A percentile compares a stretch with the other conserved stretches of the same genome.
Conservation (phyloP, 208 protist species). For the Wallacemonas rigidus region DNA sequence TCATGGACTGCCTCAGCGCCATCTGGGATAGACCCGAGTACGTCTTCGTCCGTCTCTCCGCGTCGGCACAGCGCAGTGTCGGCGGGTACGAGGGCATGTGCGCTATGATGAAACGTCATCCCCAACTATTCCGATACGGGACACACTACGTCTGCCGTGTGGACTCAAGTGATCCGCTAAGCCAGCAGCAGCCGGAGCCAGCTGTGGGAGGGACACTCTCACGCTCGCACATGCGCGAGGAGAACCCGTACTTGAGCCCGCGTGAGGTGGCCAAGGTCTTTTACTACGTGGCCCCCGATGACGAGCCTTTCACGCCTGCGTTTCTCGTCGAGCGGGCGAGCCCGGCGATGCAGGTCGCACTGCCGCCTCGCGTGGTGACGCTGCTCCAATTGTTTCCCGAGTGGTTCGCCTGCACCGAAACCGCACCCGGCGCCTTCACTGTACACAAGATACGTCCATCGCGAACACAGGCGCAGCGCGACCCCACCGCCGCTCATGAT, state of each 20-base stretch:
- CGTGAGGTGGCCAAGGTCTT: slow-evolving; percentile 75
- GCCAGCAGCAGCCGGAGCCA: slow-evolving; percentile 46
- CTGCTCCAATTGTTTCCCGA: slow-evolving; percentile 73
- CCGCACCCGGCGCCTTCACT: slow-evolving; percentile 69
- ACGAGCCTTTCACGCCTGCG: slow-evolving; percentile 55
- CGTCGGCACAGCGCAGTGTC: slow-evolving; percentile 39
- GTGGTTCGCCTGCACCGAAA: slow-evolving; percentile 77
- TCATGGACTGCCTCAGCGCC: slow-evolving; percentile 59
- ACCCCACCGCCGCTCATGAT: background rate
- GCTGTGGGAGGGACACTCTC: slow-evolving; percentile 44
- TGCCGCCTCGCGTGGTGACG: slow-evolving; percentile 72
- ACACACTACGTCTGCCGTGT: slow-evolving; percentile 71
- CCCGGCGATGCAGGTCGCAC: slow-evolving; percentile 73
- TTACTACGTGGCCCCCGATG: slow-evolving; percentile 70
- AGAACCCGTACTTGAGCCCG: slow-evolving; percentile 78
- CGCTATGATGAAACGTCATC: slow-evolving; percentile 59
- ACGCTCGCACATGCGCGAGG: slow-evolving; percentile 41
- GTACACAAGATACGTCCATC: slow-evolving; percentile 52
- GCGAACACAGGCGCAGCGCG: background rate
- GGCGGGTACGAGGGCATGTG: slow-evolving; percentile 72
- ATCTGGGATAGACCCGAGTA: slow-evolving; percentile 85
- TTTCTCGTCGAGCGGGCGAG: slow-evolving; percentile 75
- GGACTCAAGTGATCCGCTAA: slow-evolving; percentile 67
- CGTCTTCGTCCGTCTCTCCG: slow-evolving; percentile 71
- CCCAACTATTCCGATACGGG: slow-evolving; percentile 65